Evolutionary conservation across 78 protist species (phyloP), one percentile per base, ranked within the genome.

Genomic region (Dictyostelium intermedium): DNA sequence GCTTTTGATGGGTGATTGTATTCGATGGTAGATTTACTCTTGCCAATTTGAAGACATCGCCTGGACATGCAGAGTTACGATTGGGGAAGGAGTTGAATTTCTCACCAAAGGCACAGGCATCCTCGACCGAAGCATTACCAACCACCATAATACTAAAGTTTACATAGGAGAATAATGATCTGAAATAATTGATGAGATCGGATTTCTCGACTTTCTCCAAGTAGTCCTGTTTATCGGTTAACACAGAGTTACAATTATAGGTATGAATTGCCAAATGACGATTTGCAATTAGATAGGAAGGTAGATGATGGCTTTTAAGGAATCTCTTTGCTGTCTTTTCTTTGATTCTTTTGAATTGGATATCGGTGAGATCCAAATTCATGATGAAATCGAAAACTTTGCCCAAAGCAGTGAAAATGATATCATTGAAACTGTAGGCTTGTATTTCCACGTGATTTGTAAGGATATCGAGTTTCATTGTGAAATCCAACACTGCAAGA

Each of bases 41-140:
- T n/a, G 86, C 43, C n/a, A 27, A 53, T 27, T 43, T 27, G n/a
- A 70, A 18, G 14, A 80, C 34, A 30, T 89, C 94, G 20, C 43
- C 56, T 13, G 18, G 23, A 25, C 53, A 60, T 14, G 32, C 18
- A 34, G 53, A n/a, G 7, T 9, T 34, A 25, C 94, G 41, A 6
- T 69, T 45, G 25, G 66, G 1, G 63, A 16, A 8, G 20, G 11
- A 8, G 6, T 37, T 69, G 10, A 41, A 7, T 14, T 30, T n/a
- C 13, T 32, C 32, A 18, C 83, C 79, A 34, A 72, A 16, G 7
- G 83, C 70, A 5, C 34, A 34, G 2, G 72, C 39, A 47, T 89
- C 94, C 3, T 78, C 94, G 5, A 23, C 10, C 0, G 74, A 79
- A 20, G 74, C 8, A 70, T 89, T 89, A n/a, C 94, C 94, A n/a